A percentile compares a stretch with the other conserved stretches of the same genome.
phyloP scores from a whole-genome alignment of 225 moss, liverwort and hornwort genomes.

The Asterella californica region DNA sequence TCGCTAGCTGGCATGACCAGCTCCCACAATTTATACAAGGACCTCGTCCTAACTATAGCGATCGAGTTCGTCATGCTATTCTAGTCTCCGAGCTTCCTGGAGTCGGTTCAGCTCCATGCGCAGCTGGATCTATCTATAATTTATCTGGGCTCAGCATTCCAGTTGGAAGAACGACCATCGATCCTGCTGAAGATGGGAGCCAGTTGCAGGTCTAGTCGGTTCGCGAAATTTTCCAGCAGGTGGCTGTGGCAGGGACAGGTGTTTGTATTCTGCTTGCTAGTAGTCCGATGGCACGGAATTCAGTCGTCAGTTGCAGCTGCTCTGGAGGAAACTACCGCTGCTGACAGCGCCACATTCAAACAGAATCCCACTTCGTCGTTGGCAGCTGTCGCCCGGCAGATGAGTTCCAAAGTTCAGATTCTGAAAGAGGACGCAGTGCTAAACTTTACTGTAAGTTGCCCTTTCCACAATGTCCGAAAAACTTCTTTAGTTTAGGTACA shows the following conservation, averaged over 20 bases:
- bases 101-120: background rate
- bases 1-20: background rate
- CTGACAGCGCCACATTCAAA: background rate
- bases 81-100: background rate
- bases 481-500: background rate
- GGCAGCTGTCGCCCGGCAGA: background rate
- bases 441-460: constrained; percentile 12
- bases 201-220: background rate
- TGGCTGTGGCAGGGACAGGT: background rate
- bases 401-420: background rate
- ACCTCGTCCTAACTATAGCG: background rate
- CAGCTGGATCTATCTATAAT: background rate
- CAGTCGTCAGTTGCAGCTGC: background rate
- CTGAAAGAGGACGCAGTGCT: background rate
- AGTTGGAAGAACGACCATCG: background rate
- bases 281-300: background rate
- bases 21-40: background rate
- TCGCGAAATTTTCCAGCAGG: background rate
- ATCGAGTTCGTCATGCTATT: background rate
- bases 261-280: background rate
- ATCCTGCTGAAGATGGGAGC: background rate
- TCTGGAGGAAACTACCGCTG: background rate
- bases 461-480: too few species aligned
- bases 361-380: background rate
- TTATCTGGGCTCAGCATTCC: background rate